phyloP scores from a whole-genome alignment of 1,139 yeast genomes.

The Yamadazyma taylorii region DNA sequence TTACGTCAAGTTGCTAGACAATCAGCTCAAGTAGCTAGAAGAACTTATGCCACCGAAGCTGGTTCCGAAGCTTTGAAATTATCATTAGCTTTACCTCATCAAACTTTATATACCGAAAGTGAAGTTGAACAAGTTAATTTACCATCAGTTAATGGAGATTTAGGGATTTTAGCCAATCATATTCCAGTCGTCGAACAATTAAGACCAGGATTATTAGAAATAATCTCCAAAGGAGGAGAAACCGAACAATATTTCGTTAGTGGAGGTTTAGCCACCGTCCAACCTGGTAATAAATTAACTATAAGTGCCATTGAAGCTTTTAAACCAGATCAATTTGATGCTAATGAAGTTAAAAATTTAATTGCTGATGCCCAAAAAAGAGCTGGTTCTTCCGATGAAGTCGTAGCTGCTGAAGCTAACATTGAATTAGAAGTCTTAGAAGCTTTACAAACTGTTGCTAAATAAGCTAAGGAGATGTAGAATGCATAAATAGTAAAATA shows the following conservation, averaged over 20 bases:
- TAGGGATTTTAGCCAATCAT: conserved; percentile 97
- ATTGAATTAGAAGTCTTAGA: conserved; percentile 95
- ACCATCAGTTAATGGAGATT: conserved; percentile 94
- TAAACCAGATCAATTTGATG: conserved; percentile 86
- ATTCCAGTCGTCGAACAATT: conserved; percentile 97
- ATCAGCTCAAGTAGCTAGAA: conserved; percentile 60
- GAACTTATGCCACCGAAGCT: conserved; percentile 89
- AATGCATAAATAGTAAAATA: conserved; percentile 1
- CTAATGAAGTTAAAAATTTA: conserved; percentile 75
- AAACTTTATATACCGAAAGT: conserved; percentile 54
- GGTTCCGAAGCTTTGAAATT: conserved; percentile 77
- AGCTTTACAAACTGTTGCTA: conserved; percentile 87
- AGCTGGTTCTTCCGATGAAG: conserved; percentile 80
- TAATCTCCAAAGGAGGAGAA: conserved; percentile 76
- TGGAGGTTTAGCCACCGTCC: conserved; percentile 97
- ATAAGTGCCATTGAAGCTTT: conserved; percentile 96
- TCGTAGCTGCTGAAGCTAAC: conserved; percentile 89
- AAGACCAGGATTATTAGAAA: conserved; percentile 93
- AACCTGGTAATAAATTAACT: conserved; percentile 89
- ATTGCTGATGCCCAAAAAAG: conserved; percentile 96
- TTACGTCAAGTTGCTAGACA: conserved; percentile 68
- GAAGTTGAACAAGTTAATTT: conserved; percentile 86
- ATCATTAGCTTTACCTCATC: conserved; percentile 89
- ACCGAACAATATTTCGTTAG: conserved; percentile 84
- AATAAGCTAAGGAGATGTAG: conserved; percentile 45